Evolutionary conservation across 345 rosid genomes (phyloP).

Genomic region (Dimocarpus longan): DNA sequence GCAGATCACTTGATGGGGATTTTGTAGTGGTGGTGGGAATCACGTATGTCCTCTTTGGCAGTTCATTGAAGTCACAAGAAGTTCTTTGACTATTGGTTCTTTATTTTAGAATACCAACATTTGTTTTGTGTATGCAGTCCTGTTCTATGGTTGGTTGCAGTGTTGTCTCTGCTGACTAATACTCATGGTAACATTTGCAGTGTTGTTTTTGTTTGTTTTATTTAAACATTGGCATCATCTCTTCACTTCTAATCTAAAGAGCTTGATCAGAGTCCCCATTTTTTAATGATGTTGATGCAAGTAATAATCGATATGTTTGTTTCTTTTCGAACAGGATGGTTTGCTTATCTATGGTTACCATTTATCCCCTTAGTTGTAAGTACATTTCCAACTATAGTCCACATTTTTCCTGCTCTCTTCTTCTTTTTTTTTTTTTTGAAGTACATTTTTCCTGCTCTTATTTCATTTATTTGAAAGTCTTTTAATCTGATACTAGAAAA

Average conservation of each 20-base stretch:
- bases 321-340: constrained; percentile 52
- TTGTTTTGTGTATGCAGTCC: constrained; percentile 56
- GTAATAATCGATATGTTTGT: background rate
- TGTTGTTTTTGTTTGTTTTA: too few relatives aligned
- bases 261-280: background rate
- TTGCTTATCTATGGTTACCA: constrained; percentile 77
- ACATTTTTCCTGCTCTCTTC: background rate
- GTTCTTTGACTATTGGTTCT: background rate
- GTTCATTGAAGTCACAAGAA: background rate
- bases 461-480: background rate
- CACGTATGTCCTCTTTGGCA: constrained; percentile 40
- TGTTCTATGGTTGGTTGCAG: constrained; percentile 71
- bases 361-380: constrained; percentile 85
- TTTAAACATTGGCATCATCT: too few relatives aligned
- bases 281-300: background rate
- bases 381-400: background rate
- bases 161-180: constrained; percentile 65
- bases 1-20: constrained; percentile 85
- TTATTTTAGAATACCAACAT: background rate
- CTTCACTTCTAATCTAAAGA: too few relatives aligned
- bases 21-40: constrained; percentile 89
- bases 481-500: too few relatives aligned
- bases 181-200: constrained; percentile 60
- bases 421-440: too few relatives aligned
- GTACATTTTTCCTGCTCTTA: too few relatives aligned